Evolutionary conservation across 768 basidiomycete genomes (phyloP), one percentile per base, ranked within the genome.

Genomic region (Baorangia bicolor): DNA sequence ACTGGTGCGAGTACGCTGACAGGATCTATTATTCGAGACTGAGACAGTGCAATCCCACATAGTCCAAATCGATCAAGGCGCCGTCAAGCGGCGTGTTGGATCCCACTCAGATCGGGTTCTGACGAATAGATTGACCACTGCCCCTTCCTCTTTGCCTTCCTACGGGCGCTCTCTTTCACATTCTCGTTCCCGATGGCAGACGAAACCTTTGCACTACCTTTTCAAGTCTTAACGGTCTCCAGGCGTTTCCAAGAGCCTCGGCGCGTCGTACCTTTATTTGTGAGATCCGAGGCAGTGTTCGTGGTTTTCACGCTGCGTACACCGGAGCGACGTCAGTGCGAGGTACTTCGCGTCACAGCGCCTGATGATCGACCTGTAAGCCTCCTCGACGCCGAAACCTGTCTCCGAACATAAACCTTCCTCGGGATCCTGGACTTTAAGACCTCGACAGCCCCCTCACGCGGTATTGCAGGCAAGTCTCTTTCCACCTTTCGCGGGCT

Each of bases 51-150:
- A n/a, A 27, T n/a, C 23, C 34, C 7, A 3, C 5, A 11, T 7
- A 8, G 30, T 30, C 30, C 30, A 11, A 11, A 11, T 37, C 41
- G 11, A n/a, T n/a, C n/a, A n/a, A n/a, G n/a, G n/a, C n/a, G n/a
- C n/a, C n/a, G 34, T 65, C 50, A 58, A 18, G 48, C 34, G 7
- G 40, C 46, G 18, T 42, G 61, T 34, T 55, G 39, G 5, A 23
- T 33, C 38, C 56, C 62, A 37, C 51, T 61, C 44, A 56, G 39
- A 31, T 61, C 61, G 14, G 69, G 55, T n/a, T 69, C 67, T 0
- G 67, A 63, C 23, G 68, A 69, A 55, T 68, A 68, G 42, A 68
- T 68, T 0, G 67, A 68, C 65, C 68, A 60, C 9, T 58, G n/a
- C 18, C 65, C 65, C 50, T 63, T 69, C 58, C 58, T 57, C 59